Percentiles rank a stretch among this genome's conserved stretches.
phyloP scores from a whole-genome alignment of 805 yeast species.

The Candida andamanensis region DNA sequence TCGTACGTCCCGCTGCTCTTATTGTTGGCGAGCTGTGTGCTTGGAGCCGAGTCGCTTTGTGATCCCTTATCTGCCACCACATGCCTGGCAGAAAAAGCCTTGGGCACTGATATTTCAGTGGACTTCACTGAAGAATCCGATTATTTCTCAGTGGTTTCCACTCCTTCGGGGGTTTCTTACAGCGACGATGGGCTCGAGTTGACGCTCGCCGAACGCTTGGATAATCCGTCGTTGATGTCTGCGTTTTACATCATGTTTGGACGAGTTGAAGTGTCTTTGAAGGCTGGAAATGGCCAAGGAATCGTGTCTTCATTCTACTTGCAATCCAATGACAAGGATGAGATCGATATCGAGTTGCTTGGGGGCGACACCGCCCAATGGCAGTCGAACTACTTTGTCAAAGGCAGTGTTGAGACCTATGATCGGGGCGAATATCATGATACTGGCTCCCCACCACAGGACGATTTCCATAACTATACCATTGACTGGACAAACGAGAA shows the following conservation, averaged over 20 bases:
- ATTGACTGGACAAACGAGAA: constrained; percentile 72
- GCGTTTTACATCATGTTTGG: constrained; percentile 85
- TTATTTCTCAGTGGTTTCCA: constrained; percentile 37
- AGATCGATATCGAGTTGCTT: constrained; percentile 79
- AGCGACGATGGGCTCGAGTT: constrained; percentile 53
- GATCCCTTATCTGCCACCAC: constrained; percentile 20
- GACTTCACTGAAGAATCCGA: constrained; percentile 46
- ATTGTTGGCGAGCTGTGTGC: neutral
- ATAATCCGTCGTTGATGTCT: constrained; percentile 72
- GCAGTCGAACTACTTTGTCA: constrained; percentile 74
- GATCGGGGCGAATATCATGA: constrained; percentile 72
- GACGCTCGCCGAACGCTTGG: constrained; percentile 54
- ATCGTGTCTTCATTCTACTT: constrained; percentile 74
- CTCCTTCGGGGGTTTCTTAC: constrained; percentile 32
- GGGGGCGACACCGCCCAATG: constrained; percentile 73
- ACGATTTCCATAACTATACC: constrained; percentile 66
- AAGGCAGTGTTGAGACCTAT: constrained; percentile 70
- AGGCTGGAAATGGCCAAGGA: constrained; percentile 74
- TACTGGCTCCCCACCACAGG: constrained; percentile 48
- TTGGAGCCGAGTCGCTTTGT: constrained; percentile 11
- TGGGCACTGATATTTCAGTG: constrained; percentile 50
- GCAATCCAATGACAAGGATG: constrained; percentile 80
- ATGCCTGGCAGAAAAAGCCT: constrained; percentile 47
- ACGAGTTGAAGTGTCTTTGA: constrained; percentile 55
- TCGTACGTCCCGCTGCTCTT: too few relatives aligned